phyloP scores from a whole-genome alignment of 805 yeast genomes.

The Candida bentonensis region DNA sequence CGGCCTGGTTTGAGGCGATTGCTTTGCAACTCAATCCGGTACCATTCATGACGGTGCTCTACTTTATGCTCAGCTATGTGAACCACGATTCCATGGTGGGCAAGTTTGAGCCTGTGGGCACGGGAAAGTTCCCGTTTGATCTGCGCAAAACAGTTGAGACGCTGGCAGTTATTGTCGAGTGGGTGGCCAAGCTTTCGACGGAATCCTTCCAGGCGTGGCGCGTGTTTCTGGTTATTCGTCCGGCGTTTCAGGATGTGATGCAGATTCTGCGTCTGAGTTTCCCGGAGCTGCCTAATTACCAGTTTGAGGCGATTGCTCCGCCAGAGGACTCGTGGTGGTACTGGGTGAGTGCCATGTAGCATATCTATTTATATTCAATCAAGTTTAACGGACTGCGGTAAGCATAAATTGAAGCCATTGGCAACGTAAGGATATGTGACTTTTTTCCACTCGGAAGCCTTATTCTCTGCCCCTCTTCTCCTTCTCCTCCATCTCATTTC shows the following conservation, averaged over 20 bases:
- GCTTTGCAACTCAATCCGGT: neutral
- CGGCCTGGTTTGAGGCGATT: neutral
- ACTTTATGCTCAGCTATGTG: neutral
- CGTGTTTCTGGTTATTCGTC: neutral
- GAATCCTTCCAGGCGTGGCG: neutral
- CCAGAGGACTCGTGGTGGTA: neutral
- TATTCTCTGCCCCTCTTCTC: too few species aligned
- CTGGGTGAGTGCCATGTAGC: neutral
- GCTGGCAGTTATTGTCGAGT: neutral
- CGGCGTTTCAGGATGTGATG: neutral
- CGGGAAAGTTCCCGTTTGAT: neutral
- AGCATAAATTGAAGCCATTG: too few species aligned
- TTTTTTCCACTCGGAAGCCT: too few species aligned
- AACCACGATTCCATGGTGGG: neutral
- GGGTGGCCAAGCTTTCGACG: neutral
- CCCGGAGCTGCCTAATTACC: neutral
- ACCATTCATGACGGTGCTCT: conserved; percentile 1
- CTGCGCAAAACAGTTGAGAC: neutral
- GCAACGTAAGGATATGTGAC: too few species aligned
- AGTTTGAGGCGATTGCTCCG: neutral
- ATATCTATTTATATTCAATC: neutral
- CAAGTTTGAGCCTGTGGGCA: neutral
- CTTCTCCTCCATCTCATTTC: too few species aligned
- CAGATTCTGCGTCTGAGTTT: neutral
- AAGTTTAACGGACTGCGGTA: neutral